Base-by-base conservation (phyloP, 768 basidiomycete species). In the Paxillus involutus region DNA sequence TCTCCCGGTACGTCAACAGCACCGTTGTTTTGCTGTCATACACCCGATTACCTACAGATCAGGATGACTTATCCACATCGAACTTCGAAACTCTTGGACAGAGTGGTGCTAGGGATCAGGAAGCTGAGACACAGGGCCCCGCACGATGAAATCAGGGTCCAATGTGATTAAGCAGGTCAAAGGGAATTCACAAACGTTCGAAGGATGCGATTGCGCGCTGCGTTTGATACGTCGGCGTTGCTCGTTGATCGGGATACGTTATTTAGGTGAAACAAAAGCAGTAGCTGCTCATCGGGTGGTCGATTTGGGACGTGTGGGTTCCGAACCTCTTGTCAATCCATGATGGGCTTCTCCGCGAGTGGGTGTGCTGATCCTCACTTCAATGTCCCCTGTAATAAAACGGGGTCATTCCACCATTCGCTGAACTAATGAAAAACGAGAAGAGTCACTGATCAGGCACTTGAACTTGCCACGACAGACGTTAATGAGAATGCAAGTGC, bases 161-260 rank as follows among this genome's bases (percentile, higher is more conserved):
- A 32, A 13, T 14, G 32, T 10, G 9, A 32, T 24, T 12, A 5
- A 35, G 5, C 11, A 26, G n/a, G 21, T 21, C 30, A 54, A 44
- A 43, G 43, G 32, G 39, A 53, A 44, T 56, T 19, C 55, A 56
- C 51, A 52, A 56, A 21, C 55, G 52, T 33, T 44, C 55, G 14
- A 56, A 56, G 51, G 53, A 56, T 43, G 42, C 51, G 17, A 43
- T 36, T 17, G 44, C 52, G 35, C 51, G 53, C 14, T 53, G 54
- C 40, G 36, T 55, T 33, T 19, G 11, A 42, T 32, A 26, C 26
- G 6, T 24, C 9, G 10, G 13, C 9, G 30, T 33, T 33, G 10
- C 7, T 9, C 10, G 32, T 9, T 3, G 32, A 9, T 33, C 10
- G 6, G 13, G 30, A 14, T 6, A 44, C 2, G 51, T 6, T 44